Percentiles rank a stretch among this genome's conserved stretches.
These are phyloP conservation scores for Neolentinus lepideus DNA, from an alignment of 1,284 basidiomycete genomes.

Conservation along the genomic window DNA sequence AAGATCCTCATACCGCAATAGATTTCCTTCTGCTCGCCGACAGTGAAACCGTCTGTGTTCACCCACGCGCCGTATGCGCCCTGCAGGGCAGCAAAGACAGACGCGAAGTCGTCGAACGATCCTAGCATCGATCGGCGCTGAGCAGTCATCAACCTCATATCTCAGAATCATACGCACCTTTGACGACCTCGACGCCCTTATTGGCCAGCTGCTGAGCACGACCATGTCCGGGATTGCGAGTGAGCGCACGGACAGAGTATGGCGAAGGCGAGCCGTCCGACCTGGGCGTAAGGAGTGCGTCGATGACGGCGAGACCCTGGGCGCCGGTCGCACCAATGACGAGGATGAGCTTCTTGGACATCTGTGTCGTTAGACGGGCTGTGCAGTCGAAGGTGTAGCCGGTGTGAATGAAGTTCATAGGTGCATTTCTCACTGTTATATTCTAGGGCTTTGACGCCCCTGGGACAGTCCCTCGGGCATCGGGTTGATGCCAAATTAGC, in stretches of 20 bases:
- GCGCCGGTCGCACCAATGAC: constrained; percentile 46
- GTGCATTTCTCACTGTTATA: too few species aligned
- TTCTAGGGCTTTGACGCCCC: too few species aligned
- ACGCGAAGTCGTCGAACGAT: constrained; percentile 25
- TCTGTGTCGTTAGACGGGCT: too few species aligned
- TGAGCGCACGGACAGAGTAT: constrained; percentile 39
- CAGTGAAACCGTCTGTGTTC: constrained; percentile 39
- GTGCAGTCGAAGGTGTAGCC: too few species aligned
- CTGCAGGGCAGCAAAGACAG: constrained; percentile 26
- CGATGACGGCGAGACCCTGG: constrained; percentile 40
- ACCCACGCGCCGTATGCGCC: constrained; percentile 38
- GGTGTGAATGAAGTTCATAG: too few species aligned
- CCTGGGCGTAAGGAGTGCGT: constrained; percentile 30
- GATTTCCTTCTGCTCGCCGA: constrained; percentile 36
- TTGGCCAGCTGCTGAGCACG: constrained; percentile 29
- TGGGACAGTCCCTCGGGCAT: too few species aligned
- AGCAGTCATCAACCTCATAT: not conserved
- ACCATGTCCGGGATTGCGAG: constrained; percentile 30
- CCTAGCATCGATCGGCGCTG: constrained; percentile 14
- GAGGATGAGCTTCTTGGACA: constrained; percentile 34
- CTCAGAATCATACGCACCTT: constrained; percentile 22
- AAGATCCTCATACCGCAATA: constrained; percentile 37
- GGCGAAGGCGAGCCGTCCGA: constrained; percentile 34
- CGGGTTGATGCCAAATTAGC: too few species aligned
- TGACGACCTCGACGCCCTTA: constrained; percentile 34